Evolutionary conservation across 169 alveolate genomes (phyloP), one percentile per base, ranked within the genome.

Genomic region (Blepharisma undulans): DNA sequence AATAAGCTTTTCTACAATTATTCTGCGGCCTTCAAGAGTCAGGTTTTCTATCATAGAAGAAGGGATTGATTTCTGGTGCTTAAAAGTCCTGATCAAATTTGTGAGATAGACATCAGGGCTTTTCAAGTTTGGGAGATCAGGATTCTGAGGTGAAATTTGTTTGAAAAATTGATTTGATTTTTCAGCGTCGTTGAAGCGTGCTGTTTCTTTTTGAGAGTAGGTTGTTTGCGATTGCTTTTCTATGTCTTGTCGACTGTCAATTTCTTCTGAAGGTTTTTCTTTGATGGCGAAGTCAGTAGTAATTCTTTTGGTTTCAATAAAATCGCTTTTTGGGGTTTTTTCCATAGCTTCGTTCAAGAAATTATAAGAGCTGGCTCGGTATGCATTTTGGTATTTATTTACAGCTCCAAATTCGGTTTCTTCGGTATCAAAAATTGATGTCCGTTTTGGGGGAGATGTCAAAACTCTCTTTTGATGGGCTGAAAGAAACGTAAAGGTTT

Each of bases 31-130:
- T 21, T 78, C 86, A 21, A 78, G 34, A 29, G 86, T 27, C 8
- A 78, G 60, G 34, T 78, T 36, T 78, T 27, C 25, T 78, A 78
- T 21, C 25, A 29, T 21, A 10, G 86, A 25, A 21, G 60, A 25
- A 29, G 86, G 60, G 86, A 78, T 78, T 12, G 86, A 29, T 32
- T 78, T 78, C 61, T 78, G 86, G 71, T 48, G 66, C 66, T 48
- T 48, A 48, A 48, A 48, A 48, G 66, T 48, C 66, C 66, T 48
- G 66, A 48, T 48, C 14, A 48, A 5, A 5, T 48, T 48, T 48
- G 66, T 48, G 66, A 48, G 66, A 48, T 48, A 48, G 10, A 48
- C 66, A 48, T 48, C 66, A 48, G 66, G 66, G 12, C 66, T 48
- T 48, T 48, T 48, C 66, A 48, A 48, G 66, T 48, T 48, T 48